Base-by-base conservation (phyloP, 169 alveolate genomes). In the Plasmodium billcollinsi region DNA sequence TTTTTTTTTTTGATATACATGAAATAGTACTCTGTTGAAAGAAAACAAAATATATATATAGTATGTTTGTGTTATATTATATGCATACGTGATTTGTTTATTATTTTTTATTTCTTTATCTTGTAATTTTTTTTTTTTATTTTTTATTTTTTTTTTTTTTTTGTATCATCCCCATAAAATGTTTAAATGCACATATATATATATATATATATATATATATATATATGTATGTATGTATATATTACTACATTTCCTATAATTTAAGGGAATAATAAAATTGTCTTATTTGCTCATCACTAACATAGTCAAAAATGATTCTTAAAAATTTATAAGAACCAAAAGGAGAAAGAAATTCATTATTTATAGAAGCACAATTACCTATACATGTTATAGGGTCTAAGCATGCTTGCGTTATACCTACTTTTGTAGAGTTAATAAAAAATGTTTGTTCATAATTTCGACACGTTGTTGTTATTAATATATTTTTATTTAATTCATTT, bases 241-340 rank as follows among this genome's bases (percentile, higher is more conserved):
- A 63, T 26, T 50, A 26, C 2, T 33, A 8, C 18, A 15, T 29
- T 14, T 43, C 39, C 11, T 26, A 61, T 26, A 67, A 80, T 3
- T 39, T 49, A 80, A 67, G 73, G 52, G 78, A 24, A 12, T 59
- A 18, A 52, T 80, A 47, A 67, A 45, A 69, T 61, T 59, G 74
- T 39, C 49, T 56, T 15, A 80, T 71, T n/a, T 80, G 47, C 7
- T 80, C 90, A 69, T 80, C 83, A 69, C 54, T 80, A 47, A 80
- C 49, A 20, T 69, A 59, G 18, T 56, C 90, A 67, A 69, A 80
- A 54, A 80, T 74, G 47, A 80, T 61, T 50, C 73, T 69, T 47
- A 80, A 58, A 80, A 80, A 80, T 69, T 67, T 66, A 66, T 80
- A 80, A 43, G 12, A 29, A 80, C 90, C 90, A 49, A 80, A 80